Percentiles rank a stretch among this genome's conserved stretches.
Evolutionary conservation across 176 grass and related monocot genomes (phyloP).

Genomic region (Hyparrhenia diplandra): DNA sequence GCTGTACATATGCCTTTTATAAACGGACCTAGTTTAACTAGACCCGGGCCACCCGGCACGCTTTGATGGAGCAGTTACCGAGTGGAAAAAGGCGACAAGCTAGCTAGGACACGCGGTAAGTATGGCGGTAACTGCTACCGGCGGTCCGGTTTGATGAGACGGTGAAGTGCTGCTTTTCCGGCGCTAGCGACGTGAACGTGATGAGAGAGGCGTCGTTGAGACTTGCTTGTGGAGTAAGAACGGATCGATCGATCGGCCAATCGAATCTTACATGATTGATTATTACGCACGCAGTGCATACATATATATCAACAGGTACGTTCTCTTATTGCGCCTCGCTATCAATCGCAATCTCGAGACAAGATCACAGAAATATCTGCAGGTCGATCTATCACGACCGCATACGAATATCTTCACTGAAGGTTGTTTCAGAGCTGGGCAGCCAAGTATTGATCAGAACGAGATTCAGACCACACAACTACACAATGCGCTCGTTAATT

Average conservation of each 20-base stretch:
- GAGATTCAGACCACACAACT: neutral
- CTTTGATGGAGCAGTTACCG: neutral
- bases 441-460: neutral
- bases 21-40: no score
- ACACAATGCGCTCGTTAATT: neutral
- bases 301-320: neutral
- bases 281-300: neutral
- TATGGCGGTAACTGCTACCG: neutral
- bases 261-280: neutral
- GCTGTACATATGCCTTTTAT: no score
- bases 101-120: neutral
- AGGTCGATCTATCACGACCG: neutral
- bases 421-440: neutral
- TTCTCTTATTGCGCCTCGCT: neutral
- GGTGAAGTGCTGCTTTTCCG: neutral
- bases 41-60: neutral
- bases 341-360: conserved; percentile 18
- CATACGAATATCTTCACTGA: neutral
- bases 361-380: conserved; percentile 15
- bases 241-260: neutral
- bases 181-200: neutral
- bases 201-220: neutral
- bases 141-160: neutral
- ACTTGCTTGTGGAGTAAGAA: conserved; percentile 12
- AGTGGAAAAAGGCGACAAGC: neutral